Evolutionary conservation across 495 filamentous ascomycete species (phyloP), one percentile per base, ranked within the genome.

Genomic region (Filosporella fistucella): DNA sequence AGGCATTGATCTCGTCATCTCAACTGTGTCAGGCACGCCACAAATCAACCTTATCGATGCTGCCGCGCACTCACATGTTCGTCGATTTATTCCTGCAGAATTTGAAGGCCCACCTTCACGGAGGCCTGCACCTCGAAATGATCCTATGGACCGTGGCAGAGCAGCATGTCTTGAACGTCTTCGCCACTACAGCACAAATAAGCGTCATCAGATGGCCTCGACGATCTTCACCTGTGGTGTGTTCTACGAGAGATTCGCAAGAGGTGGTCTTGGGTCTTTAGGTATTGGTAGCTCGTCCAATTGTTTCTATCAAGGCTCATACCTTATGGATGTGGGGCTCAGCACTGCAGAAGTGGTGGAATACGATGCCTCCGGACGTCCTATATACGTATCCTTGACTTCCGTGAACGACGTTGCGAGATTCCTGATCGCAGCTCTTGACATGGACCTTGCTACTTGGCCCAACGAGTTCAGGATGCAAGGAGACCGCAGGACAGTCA

Each of bases 31-130:
- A 2, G 77, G 79, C 28, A 63, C 57, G 41, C 69, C 80, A 22
- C 85, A 89, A 54, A 70, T 88, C 51, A 75, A 80, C 56, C 74
- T 89, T 14, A 88, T 89, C 57, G 78, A 86, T 52, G 84, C 85
- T 1, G 85, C 85, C 8, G 72, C 81, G 22, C 63, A 69, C 24
- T 77, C 74, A 12, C 61, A 75, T n/a, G 85, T 88, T 8, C 71
- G 74, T 20, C 71, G 81, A 17, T 88, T 89, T 58, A 80, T 82
- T 13, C 85, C 85, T 11, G 85, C 85, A 2, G 85, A 88, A 55
- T 89, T 88, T 45, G 85, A 88, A 65, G 84, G 84, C 2, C 57
- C 58, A 6, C 70, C 72, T 13, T 52, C 50, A n/a, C 54, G 67
- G 13, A 67, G 54, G 59, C 61, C 41, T 62, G 26, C 56, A 35